Evolutionary conservation across 805 yeast species (phyloP).

Genomic region (Ogataea trehalophila): DNA sequence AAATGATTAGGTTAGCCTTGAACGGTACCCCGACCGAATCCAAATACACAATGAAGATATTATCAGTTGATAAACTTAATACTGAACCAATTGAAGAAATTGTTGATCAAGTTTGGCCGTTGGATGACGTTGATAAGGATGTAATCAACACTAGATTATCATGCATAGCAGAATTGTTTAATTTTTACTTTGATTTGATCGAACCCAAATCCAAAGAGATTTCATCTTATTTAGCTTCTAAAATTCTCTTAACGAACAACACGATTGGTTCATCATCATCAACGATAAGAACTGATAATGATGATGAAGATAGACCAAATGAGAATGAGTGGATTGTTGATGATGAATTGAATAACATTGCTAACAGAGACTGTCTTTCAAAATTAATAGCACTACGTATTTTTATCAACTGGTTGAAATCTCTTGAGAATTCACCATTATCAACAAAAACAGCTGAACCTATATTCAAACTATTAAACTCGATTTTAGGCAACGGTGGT

Average conservation of each 20-base stretch:
- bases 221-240: slow-evolving; percentile 55
- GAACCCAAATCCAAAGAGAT: slow-evolving; percentile 54
- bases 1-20: slow-evolving; percentile 39
- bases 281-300: slow-evolving; percentile 17
- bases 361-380: slow-evolving; percentile 17
- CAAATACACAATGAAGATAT: slow-evolving; percentile 50
- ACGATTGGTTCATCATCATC: slow-evolving; percentile 28
- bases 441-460: slow-evolving; percentile 49
- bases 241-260: slow-evolving; percentile 53
- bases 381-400: slow-evolving; percentile 42
- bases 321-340: slow-evolving; percentile 23
- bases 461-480: slow-evolving; percentile 59
- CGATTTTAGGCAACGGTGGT: slow-evolving; percentile 71
- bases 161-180: slow-evolving; percentile 54
- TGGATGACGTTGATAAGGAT: slow-evolving; percentile 31
- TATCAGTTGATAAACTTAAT: slow-evolving; percentile 18
- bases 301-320: slow-evolving; percentile 45
- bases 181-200: slow-evolving; percentile 38
- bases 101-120: slow-evolving; percentile 44
- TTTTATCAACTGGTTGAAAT: slow-evolving; percentile 51
- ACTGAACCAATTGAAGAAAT: slow-evolving; percentile 34
- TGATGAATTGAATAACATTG: slow-evolving; percentile 14
- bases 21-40: slow-evolving; percentile 59
- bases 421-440: slow-evolving; percentile 32
- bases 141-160: slow-evolving; percentile 54